Conservation (phyloP, 345 rosid genomes). For the Hevea brasiliensis region DNA sequence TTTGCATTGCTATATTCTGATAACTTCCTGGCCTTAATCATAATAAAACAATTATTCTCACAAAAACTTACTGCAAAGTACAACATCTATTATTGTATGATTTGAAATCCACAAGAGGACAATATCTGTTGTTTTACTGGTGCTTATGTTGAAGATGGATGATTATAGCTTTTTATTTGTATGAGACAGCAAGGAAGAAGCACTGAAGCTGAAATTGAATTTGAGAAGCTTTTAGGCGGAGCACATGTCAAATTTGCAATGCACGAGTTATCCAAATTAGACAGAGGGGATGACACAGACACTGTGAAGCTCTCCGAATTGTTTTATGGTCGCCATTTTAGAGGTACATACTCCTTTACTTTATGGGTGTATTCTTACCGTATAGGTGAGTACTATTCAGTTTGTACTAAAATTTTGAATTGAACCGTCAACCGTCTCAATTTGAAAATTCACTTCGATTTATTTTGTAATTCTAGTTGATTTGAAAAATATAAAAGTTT, state of each 20-base stretch:
- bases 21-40: not conserved
- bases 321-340: slow-evolving; percentile 72
- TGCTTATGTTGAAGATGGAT: slow-evolving; percentile 13
- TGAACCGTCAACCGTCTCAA: too few relatives aligned
- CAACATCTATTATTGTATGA: not conserved
- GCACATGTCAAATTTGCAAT: slow-evolving; percentile 77
- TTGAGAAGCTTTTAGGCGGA: slow-evolving; percentile 80
- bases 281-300: slow-evolving; percentile 67
- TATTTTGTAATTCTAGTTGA: too few relatives aligned
- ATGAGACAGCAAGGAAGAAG: slow-evolving; percentile 71
- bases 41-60: slow-evolving; percentile 2
- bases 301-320: slow-evolving; percentile 65
- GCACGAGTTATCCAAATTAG: slow-evolving; percentile 72
- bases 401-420: too few relatives aligned
- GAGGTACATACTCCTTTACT: slow-evolving; percentile 50
- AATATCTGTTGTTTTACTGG: not conserved
- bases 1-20: not conserved
- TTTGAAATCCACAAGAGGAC: not conserved
- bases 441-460: too few relatives aligned
- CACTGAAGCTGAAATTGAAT: slow-evolving; percentile 82
- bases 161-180: slow-evolving; percentile 19
- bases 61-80: not conserved
- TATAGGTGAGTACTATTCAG: too few relatives aligned
- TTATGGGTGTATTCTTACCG: not conserved
- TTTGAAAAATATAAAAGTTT: too few relatives aligned